Evolutionary conservation across 805 yeast species (phyloP).

Genomic region (Candida endomychidarum): DNA sequence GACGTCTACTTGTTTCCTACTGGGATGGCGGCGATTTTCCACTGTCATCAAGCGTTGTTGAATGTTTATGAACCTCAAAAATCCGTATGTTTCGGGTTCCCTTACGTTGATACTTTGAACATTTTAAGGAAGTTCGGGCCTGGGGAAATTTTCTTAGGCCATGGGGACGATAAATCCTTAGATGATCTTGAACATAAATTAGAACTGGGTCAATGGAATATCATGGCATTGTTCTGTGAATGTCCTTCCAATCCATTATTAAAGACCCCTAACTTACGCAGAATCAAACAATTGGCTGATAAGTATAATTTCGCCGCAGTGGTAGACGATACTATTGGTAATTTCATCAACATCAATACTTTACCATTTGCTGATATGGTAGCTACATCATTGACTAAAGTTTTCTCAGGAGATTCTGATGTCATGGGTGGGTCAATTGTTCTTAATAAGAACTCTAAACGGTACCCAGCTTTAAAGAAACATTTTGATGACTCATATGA

Average conservation of each 20-base stretch:
- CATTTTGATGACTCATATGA: constrained; percentile 55
- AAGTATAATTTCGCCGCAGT: constrained; percentile 74
- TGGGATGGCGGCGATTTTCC: constrained; percentile 91
- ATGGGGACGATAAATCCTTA: constrained; percentile 72
- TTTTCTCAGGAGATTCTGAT: constrained; percentile 91
- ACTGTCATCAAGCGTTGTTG: constrained; percentile 65
- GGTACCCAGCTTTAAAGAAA: constrained; percentile 49
- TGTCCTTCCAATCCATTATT: constrained; percentile 94
- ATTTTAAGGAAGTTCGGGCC: constrained; percentile 88
- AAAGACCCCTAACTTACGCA: constrained; percentile 73
- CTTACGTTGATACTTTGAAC: constrained; percentile 89
- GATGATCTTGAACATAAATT: constrained; percentile 63
- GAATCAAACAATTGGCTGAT: constrained; percentile 64
- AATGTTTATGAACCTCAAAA: constrained; percentile 40
- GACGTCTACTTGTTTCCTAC: constrained; percentile 85
- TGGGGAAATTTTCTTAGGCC: constrained; percentile 82
- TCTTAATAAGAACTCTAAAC: constrained; percentile 63
- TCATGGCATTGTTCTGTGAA: constrained; percentile 84
- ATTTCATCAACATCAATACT: constrained; percentile 79
- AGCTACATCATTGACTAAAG: constrained; percentile 84
- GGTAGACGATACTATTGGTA: constrained; percentile 94
- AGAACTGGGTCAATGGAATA: constrained; percentile 52
- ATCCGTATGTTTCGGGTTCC: constrained; percentile 93
- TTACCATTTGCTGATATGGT: constrained; percentile 83
- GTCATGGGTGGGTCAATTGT: constrained; percentile 93